phyloP scores from a whole-genome alignment of 345 rosid species.

The Euphorbia peplus region DNA sequence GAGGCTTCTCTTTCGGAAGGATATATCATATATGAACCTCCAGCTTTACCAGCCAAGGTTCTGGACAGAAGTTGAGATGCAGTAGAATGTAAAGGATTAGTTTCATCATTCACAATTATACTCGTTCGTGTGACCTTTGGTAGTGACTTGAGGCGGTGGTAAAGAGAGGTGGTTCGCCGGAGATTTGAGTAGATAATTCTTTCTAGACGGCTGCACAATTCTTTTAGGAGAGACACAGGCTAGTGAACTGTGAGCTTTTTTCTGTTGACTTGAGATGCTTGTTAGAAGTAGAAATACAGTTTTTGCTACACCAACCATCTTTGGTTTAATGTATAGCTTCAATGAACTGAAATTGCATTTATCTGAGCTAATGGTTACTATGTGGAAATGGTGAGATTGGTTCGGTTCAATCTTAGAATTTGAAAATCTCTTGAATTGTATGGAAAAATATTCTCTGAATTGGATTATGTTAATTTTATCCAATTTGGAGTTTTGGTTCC shows the following conservation, averaged over 20 bases:
- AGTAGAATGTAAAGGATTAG: not conserved
- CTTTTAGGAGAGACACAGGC: constrained; percentile 13
- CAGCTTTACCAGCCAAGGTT: not conserved
- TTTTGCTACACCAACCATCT: too few relatives aligned
- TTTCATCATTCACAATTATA: not conserved
- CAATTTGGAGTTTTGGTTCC: too few relatives aligned
- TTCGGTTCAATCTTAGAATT: too few relatives aligned
- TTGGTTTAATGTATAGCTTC: not conserved
- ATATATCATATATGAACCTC: not conserved
- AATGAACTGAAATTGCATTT: not conserved
- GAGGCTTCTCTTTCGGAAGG: not conserved
- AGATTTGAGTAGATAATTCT: constrained; percentile 17
- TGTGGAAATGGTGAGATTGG: too few relatives aligned
- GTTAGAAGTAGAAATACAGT: not conserved
- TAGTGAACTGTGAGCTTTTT: not conserved
- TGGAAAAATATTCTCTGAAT: too few relatives aligned
- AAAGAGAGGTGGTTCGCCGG: not conserved
- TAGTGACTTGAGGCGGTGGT: not conserved
- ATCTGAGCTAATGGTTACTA: not conserved
- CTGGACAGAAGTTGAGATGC: constrained; percentile 1
- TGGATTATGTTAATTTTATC: too few relatives aligned
- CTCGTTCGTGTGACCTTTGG: not conserved
- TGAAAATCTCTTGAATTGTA: too few relatives aligned
- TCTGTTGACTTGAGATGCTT: not conserved
- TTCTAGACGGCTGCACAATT: constrained; percentile 16